Base-by-base conservation (phyloP, 768 basidiomycete genomes). In the Pholiota molesta region DNA sequence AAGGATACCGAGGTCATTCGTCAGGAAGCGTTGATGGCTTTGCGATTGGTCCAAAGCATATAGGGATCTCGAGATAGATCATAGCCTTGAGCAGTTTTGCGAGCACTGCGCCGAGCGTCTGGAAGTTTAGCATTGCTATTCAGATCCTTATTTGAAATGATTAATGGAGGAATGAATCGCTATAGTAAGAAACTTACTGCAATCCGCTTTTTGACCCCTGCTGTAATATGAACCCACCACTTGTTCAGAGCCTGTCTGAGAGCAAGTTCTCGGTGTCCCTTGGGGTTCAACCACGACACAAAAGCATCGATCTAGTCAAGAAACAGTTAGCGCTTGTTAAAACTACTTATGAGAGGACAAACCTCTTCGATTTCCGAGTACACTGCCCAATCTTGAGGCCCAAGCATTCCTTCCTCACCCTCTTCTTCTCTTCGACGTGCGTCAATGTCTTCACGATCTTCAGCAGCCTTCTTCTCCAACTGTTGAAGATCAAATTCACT, bases 311-410 rank as follows among this genome's bases (percentile, higher is more conserved):
- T 75, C 96, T 98, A 71, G 23, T 40, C 11, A 64, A 55, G 33
- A 57, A 19, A 58, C 64, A 35, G 56, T 64, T 23, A 67, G 63
- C 60, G 57, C 60, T 33, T 47, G 58, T 14, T 13, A 37, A 55
- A 47, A n/a, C 42, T 2, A 17, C 31, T 58, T 31, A 39, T 35
- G 31, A 53, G 35, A 42, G 33, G 59, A 74, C 86, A 61, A 66
- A 96, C 96, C 88, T 96, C 90, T 70, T 97, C 94, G 23, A 90
- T 73, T 62, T 92, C 89, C 54, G 91, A 87, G 75, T 92, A 97
- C 19, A 87, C 89, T n/a, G 86, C 95, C 97, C 97, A 99, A 67
- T 97, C 91, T 58, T 87, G 87, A 31, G 88, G 75, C 17, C 77
- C 82, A 45, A 99, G 78, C 69, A 89, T 81, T 9, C 88, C 89